These are phyloP conservation scores for Ganoderma meredithae DNA, from an alignment of 1,284 basidiomycete species.

Conservation along the genomic window DNA sequence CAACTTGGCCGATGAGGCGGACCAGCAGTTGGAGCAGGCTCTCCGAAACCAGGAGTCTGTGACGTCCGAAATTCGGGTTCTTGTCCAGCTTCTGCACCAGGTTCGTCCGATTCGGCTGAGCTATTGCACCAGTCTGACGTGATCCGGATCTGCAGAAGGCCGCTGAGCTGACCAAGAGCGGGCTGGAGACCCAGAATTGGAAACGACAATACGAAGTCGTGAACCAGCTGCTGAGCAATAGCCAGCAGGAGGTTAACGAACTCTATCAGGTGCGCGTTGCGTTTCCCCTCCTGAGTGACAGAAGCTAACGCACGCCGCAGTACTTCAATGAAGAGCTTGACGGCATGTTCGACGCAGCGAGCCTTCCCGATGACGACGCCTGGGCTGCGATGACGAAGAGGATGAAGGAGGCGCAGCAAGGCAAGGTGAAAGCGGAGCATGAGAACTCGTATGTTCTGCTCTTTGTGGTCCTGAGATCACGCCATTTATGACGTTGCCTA, in stretches of 20 bases:
- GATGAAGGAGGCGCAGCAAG: constrained; percentile 75
- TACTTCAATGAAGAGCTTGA: constrained; percentile 93
- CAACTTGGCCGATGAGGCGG: constrained; percentile 62
- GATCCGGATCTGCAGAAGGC: constrained; percentile 34
- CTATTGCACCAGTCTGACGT: constrained; percentile 47
- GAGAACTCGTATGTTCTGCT: constrained; percentile 76
- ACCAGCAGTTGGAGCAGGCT: constrained; percentile 60
- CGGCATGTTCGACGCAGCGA: constrained; percentile 84
- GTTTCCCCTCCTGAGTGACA: neutral
- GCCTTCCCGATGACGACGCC: constrained; percentile 81
- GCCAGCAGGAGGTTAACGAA: constrained; percentile 87
- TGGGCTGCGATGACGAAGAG: constrained; percentile 79
- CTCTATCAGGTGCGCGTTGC: constrained; percentile 80
- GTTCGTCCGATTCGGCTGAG: constrained; percentile 44
- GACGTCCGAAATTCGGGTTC: constrained; percentile 53
- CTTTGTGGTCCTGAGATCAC: neutral
- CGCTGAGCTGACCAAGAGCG: constrained; percentile 64
- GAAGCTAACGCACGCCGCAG: constrained; percentile 47
- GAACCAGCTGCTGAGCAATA: constrained; percentile 76
- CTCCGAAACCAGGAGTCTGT: constrained; percentile 60
- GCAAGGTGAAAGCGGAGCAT: constrained; percentile 72
- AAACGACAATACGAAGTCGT: constrained; percentile 81
- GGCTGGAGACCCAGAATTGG: constrained; percentile 69
- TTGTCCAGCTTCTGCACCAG: constrained; percentile 63
- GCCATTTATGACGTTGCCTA: constrained; percentile 11